Evolutionary conservation across 345 rosid species (phyloP).

Genomic region (Pugionium cornutum): DNA sequence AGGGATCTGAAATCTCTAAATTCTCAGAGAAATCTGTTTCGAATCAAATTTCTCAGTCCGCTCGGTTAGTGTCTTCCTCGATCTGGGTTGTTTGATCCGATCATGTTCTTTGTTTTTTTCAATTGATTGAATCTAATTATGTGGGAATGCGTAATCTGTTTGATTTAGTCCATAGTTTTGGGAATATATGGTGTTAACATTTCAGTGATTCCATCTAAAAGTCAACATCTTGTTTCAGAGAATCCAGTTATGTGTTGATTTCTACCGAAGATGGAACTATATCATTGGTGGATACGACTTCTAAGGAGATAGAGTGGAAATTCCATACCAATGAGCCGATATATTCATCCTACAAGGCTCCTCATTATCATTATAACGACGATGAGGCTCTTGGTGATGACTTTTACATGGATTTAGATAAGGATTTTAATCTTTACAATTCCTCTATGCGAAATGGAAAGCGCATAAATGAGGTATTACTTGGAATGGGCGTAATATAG

Average conservation of each 20-base stretch:
- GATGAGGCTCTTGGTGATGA: constrained; percentile 43
- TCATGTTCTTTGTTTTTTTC: not conserved
- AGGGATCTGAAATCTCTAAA: constrained; percentile 47
- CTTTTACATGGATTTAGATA: constrained; percentile 60
- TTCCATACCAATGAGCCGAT: constrained; percentile 54
- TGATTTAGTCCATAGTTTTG: not conserved
- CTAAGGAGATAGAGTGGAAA: constrained; percentile 50
- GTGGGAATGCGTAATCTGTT: constrained; percentile 5
- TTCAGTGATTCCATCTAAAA: constrained; percentile 12
- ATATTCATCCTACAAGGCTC: constrained; percentile 64
- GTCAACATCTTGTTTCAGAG: constrained; percentile 30
- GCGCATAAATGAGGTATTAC: constrained; percentile 43
- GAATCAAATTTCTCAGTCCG: constrained; percentile 44
- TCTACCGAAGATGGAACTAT: constrained; percentile 60
- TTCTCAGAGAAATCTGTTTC: constrained; percentile 43
- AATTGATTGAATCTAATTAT: constrained; percentile 4
- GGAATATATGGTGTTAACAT: not conserved
- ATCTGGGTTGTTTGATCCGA: not conserved
- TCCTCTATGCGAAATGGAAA: constrained; percentile 47
- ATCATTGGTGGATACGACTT: constrained; percentile 48
- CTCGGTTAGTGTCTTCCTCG: constrained; percentile 41
- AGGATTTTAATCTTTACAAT: constrained; percentile 60
- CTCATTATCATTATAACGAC: constrained; percentile 38
- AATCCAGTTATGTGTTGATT: constrained; percentile 45
- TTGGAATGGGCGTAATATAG: not conserved